Base-by-base conservation (phyloP, 2,329 filamentous ascomycete genomes). In the Phaeoacremonium minimum region DNA sequence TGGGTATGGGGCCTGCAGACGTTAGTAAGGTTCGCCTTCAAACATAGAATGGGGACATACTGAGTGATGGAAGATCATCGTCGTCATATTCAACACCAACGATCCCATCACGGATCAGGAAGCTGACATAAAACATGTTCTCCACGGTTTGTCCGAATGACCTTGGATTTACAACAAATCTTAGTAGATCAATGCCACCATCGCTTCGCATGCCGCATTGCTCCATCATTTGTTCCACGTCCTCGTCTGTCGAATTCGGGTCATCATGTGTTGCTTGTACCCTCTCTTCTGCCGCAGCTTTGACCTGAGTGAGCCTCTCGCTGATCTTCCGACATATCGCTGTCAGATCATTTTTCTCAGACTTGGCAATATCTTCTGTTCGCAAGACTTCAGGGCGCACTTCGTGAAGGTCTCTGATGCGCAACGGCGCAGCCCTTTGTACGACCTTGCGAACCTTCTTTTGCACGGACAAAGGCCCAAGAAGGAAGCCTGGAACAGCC, bases 61-160 rank as follows among this genome's bases (percentile, higher is more conserved):
- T 70, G 33, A 97, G 61, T 15, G 87, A 80, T n/a, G 90, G 90
- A 29, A 95, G 64, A 2, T 76, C 81, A 42, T 84, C 66, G 11
- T 80, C 73, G 52, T 96, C 90, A 38, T 80, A 75, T 4, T 77
- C 70, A n/a, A 98, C 72, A 20, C 78, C 79, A 6, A 89, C 77
- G 41, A 76, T 79, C 9, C 89, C 89, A 61, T 98, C 93, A 40
- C 87, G 80, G 41, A 97, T 88, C 42, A 98, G 66, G 54, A 98
- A 98, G 56, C 87, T 94, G 48, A 95, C 78, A 57, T 97, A 97
- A 60, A 98, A 98, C 50, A 98, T 71, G 51, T 98, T 98, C 57
- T 98, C 93, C 6, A 98, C 82, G 0, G 89, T 95, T 60, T 98
- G 93, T 0, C 87, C 87, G 51, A 97, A 98, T 1, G 88, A 95